Percentiles rank a stretch among this genome's conserved stretches.
These are phyloP conservation scores for Phallus indusiatus DNA, from an alignment of 768 basidiomycete genomes.

Conservation along the genomic window DNA sequence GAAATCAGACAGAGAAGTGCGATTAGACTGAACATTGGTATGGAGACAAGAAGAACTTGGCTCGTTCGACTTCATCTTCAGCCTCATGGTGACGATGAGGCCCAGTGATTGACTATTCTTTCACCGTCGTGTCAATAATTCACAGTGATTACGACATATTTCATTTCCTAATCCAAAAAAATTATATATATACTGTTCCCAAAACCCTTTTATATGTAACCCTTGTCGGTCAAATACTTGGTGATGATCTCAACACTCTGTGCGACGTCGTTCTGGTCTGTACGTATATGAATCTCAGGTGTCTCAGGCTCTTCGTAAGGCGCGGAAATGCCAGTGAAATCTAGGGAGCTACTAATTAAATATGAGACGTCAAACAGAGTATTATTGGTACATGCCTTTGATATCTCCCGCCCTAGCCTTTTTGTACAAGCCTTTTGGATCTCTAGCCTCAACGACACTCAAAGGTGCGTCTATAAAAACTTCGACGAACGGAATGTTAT, in stretches of 20 bases:
- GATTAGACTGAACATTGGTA: not conserved
- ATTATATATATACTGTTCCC: not conserved
- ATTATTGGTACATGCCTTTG: conserved; percentile 48
- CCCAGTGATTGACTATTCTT: not conserved
- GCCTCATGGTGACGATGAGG: not conserved
- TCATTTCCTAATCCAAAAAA: conserved; percentile 4
- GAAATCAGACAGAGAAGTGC: not conserved
- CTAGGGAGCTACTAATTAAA: conserved; percentile 29
- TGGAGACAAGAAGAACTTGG: not conserved
- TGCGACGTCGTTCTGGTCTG: conserved; percentile 67
- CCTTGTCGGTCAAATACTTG: conserved; percentile 64
- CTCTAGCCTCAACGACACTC: conserved; percentile 77
- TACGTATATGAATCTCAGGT: conserved; percentile 90
- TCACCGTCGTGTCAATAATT: conserved; percentile 43
- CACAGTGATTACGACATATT: conserved; percentile 29
- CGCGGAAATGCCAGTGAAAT: conserved; percentile 96
- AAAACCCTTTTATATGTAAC: conserved; percentile 18
- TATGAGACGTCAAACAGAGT: not conserved
- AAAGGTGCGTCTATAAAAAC: conserved; percentile 94
- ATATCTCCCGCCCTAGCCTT: conserved; percentile 94
- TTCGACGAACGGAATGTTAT: conserved; percentile 78
- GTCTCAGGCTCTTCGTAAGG: conserved; percentile 85
- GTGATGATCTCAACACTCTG: conserved; percentile 72
- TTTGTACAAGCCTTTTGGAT: conserved; percentile 97
- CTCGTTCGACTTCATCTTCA: not conserved